Base-by-base conservation (phyloP, 1,284 basidiomycete genomes). In the Meira miltonrushii region DNA sequence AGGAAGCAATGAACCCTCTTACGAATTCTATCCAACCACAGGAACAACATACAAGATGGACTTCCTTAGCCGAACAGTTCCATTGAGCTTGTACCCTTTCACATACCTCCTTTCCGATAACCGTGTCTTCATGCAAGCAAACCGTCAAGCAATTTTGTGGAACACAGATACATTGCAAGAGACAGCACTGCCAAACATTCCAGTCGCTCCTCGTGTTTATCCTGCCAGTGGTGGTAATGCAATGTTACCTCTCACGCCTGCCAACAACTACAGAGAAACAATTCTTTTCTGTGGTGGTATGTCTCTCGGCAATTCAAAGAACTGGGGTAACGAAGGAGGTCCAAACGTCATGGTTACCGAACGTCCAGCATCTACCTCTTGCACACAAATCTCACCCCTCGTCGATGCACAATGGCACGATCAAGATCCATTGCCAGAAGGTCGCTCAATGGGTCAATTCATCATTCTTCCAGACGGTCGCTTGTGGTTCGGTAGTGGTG, bases 261-360 rank as follows among this genome's bases (percentile, higher is more conserved):
- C 50, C 2, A 56, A 70, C 60, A 62, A 60, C 33, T 75, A 75
- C 64, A 55, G 55, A 44, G 62, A 72, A 62, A 72, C 68, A 1
- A 60, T 75, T 33, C 59, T 75, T 37, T 68, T 72, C 57, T 75
- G 73, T 51, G 73, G 72, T 53, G 73, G 73, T 48, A 71, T 64
- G 61, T 53, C 48, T 19, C 56, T 71, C 8, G 65, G 62, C 2
- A 48, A 40, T 15, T 58, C 54, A 17, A 54, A 46, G 19, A 63
- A 68, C 51, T 75, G 71, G 71, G 71, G 71, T 19, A 68, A 70
- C 55, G 64, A 68, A 28, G 66, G 66, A 21, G 72, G 72, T 11
- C 67, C 67, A n/a, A 21, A 43, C 8, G 58, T 67, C 28, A 48
- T 60, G 25, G 62, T 73, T 15, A 62, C 65, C 2, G 47, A 69